Percentiles rank a stretch among this genome's conserved stretches.
phyloP scores from a whole-genome alignment of 2,329 filamentous ascomycete genomes.

The Fusarium temperatum region DNA sequence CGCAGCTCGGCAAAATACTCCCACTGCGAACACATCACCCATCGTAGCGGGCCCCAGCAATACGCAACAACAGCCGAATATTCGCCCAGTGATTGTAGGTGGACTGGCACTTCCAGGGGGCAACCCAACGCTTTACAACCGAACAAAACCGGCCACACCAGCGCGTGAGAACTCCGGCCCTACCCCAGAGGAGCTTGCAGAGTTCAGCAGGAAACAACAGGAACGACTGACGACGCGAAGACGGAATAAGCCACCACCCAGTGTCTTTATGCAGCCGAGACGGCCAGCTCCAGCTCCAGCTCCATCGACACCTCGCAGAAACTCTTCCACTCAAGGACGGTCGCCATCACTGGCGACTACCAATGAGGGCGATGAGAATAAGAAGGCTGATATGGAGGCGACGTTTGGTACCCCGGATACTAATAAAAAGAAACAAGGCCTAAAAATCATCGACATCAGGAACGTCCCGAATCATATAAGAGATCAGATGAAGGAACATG shows the following conservation, averaged over 20 bases:
- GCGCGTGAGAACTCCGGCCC: not conserved
- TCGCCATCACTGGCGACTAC: not conserved
- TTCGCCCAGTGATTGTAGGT: not conserved
- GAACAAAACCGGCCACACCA: not conserved
- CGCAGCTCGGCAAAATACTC: not conserved
- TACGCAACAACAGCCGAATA: not conserved
- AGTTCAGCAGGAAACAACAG: not conserved
- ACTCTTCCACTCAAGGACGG: not conserved
- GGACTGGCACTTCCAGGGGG: constrained; percentile 22
- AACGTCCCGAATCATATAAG: not conserved
- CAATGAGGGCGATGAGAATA: not conserved
- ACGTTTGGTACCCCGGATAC: not conserved
- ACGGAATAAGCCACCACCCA: not conserved
- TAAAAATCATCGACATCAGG: not conserved
- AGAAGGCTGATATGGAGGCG: too few relatives aligned
- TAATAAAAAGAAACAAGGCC: not conserved
- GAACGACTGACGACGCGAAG: not conserved
- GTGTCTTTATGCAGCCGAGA: not conserved
- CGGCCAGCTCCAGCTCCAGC: not conserved
- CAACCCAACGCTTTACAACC: not conserved
- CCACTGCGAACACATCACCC: not conserved
- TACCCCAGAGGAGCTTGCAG: not conserved
- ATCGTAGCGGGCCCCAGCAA: not conserved
- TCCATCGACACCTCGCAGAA: not conserved
- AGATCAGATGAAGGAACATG: not conserved